Evolutionary conservation across 805 yeast genomes (phyloP).

Genomic region (Diddensiella transvaalensis): DNA sequence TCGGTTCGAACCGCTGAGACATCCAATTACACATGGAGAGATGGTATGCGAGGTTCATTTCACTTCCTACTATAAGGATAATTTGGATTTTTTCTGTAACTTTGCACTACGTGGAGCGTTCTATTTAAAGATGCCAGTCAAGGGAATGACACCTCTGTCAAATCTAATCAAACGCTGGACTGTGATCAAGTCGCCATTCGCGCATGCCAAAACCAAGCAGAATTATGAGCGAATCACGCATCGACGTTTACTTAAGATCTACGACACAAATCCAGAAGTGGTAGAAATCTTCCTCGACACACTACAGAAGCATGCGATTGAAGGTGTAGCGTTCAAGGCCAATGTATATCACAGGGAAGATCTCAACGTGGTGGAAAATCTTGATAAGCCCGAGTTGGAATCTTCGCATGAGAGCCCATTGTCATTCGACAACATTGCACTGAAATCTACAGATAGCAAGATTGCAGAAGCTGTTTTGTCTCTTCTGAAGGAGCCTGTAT

Average conservation of each 20-base stretch:
- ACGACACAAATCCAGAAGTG: constrained; percentile 82
- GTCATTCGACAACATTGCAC: constrained; percentile 26
- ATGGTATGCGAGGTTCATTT: constrained; percentile 69
- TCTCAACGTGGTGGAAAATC: constrained; percentile 39
- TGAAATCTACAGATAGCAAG: constrained; percentile 39
- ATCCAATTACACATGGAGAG: constrained; percentile 65
- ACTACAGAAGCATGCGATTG: constrained; percentile 67
- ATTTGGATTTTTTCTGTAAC: constrained; percentile 72
- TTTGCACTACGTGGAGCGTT: constrained; percentile 88
- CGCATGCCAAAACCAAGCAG: constrained; percentile 89
- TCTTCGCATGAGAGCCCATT: constrained; percentile 4
- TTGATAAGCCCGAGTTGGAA: constrained; percentile 22
- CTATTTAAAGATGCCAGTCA: constrained; percentile 82
- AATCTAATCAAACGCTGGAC: constrained; percentile 86
- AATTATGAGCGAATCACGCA: constrained; percentile 88
- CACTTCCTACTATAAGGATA: constrained; percentile 61
- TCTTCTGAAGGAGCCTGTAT: constrained; percentile 66
- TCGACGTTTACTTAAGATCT: constrained; percentile 67
- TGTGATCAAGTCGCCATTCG: constrained; percentile 88
- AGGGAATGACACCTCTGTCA: constrained; percentile 65
- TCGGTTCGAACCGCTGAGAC: constrained; percentile 73
- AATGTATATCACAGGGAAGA: constrained; percentile 55
- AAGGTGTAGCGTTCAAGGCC: constrained; percentile 84
- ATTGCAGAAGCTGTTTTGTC: constrained; percentile 67
- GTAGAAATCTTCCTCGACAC: constrained; percentile 79